phyloP scores from a whole-genome alignment of 495 filamentous ascomycete genomes.

The Thozetella sp. region DNA sequence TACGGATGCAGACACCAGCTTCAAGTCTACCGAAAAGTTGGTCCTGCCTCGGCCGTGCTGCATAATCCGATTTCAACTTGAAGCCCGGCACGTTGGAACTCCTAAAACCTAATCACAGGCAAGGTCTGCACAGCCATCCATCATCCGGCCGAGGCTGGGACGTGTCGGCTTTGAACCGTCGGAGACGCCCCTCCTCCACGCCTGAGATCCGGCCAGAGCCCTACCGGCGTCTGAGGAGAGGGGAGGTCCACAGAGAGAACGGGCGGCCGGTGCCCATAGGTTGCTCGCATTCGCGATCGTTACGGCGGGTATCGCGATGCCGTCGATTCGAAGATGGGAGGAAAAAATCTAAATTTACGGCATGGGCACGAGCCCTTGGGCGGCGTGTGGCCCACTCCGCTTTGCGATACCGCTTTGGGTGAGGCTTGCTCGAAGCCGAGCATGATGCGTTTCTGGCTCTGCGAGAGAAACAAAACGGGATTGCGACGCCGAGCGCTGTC shows the following conservation, averaged over 20 bases:
- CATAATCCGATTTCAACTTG: neutral
- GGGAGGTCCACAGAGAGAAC: neutral
- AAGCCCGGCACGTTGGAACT: neutral
- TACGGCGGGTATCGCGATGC: too few species aligned
- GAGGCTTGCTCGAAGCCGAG: neutral
- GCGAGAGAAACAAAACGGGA: neutral
- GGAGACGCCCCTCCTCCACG: neutral
- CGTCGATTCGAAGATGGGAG: neutral
- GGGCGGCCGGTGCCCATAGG: neutral
- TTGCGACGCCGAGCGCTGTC: neutral
- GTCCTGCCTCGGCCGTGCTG: neutral
- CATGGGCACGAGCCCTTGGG: neutral
- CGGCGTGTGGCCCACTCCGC: neutral
- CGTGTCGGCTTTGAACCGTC: neutral
- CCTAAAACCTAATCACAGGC: neutral
- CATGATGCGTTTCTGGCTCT: neutral
- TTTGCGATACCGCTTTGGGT: neutral
- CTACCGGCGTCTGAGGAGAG: neutral
- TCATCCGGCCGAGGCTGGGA: neutral
- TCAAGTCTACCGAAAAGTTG: neutral
- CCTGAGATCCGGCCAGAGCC: neutral
- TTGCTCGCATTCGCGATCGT: neutral
- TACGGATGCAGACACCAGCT: neutral
- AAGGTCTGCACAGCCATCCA: neutral
- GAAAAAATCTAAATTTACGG: neutral